Base-by-base conservation (phyloP, 2,329 filamentous ascomycete species). In the Grosmannia clavigera region DNA sequence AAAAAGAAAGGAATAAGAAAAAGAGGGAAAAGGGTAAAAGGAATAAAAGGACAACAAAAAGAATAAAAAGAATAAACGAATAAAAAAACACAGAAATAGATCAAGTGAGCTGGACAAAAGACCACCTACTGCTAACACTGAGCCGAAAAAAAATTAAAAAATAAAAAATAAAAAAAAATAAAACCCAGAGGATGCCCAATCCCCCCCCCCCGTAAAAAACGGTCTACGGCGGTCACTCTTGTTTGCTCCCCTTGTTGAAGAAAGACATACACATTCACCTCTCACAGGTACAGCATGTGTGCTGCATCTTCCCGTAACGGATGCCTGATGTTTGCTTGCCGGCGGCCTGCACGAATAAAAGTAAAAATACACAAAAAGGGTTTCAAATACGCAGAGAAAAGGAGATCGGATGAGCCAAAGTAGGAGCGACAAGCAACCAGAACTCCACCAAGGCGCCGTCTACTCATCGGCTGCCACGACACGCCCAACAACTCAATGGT, bases 381-480 rank as follows among this genome's bases (percentile, higher is more conserved):
- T 52, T 14, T 31, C 53, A 58, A 58, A 59, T 10, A 50, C 46
- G 54, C 38, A 52, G 16, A 38, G 55, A 53, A 55, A 58, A 52
- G 22, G 14, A 22, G 51, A 53, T 53, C 54, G 31, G 33, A 57
- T 51, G 29, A 58, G 35, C 16, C 40, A 59, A 43, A 61, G 25
- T 40, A 57, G 38, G 16, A 33, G 31, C 51, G 35, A 57, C 60
- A 50, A 55, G 52, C 33, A 59, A 57, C 46, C 55, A 29, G 50
- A 57, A 50, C 55, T 57, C 55, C 55, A 57, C 33, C 22, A 27
- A 46, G n/a, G 31, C 35, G 52, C 51, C 38, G 51, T 40, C 63
- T 59, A 63, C 55, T 61, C 57, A 61, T 57, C 51, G 58, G 27
- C 60, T 61, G 63, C 61, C 61, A 64, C 63, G 63, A 64, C 43